Percentiles rank a stretch among this genome's conserved stretches.
Conservation (phyloP, 192 early-diverging fungal species). For the Coemansia sp. region DNA sequence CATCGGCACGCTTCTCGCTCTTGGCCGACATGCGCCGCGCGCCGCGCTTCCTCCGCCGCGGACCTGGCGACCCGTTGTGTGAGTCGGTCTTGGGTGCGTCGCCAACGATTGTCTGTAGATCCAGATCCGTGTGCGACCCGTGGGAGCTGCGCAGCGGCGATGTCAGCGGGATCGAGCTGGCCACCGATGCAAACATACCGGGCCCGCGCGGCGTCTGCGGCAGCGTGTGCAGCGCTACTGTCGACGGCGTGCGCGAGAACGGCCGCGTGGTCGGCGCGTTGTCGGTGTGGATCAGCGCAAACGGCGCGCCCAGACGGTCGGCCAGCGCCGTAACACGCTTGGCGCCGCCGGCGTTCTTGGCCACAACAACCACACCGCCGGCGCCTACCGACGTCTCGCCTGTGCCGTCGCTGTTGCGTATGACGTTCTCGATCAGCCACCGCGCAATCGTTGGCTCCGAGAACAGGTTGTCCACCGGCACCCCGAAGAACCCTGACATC, state of each 20-base stretch:
- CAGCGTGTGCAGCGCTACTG: conserved; percentile 55
- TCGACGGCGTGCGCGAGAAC: conserved; percentile 56
- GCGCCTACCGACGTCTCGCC: conserved; percentile 4
- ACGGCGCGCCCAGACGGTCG: conserved; percentile 88
- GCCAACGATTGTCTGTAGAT: conserved; percentile 37
- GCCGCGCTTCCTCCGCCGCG: not conserved
- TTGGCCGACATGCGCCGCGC: conserved; percentile 3
- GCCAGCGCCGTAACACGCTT: conserved; percentile 95
- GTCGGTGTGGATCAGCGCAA: conserved; percentile 95
- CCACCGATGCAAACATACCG: conserved; percentile 51
- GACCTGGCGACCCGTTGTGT: not conserved
- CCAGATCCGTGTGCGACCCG: conserved; percentile 34
- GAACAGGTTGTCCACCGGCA: conserved; percentile 92
- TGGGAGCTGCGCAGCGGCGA: conserved; percentile 13
- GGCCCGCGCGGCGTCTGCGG: conserved; percentile 51
- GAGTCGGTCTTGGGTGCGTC: not conserved
- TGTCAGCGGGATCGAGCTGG: conserved; percentile 33
- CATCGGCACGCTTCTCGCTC: conserved; percentile 10
- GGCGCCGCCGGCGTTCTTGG: conserved; percentile 94
- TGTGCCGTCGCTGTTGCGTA: conserved; percentile 58
- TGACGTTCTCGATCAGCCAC: conserved; percentile 79
- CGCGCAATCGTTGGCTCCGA: conserved; percentile 87
- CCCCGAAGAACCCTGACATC: conserved; percentile 95
- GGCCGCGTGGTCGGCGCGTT: conserved; percentile 58
- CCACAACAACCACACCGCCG: conserved; percentile 74